Conservation (phyloP, 2,329 filamentous ascomycete species). For the Byssoonygena ceratinophila region DNA sequence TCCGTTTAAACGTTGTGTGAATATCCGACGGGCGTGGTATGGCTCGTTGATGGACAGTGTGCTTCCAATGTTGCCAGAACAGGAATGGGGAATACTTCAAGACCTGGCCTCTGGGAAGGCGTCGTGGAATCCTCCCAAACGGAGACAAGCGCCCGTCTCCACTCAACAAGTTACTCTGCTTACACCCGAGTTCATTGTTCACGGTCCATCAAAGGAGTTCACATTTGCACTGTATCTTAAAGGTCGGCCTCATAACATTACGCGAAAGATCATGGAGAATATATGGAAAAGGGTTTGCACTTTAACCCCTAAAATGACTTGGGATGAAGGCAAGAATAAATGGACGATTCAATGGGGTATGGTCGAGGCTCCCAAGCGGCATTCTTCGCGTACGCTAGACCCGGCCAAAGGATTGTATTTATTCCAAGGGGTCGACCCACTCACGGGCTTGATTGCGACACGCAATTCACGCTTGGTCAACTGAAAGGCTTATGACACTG, state of each 20-base stretch:
- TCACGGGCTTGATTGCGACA: conserved; percentile 7
- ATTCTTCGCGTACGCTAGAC: conserved; percentile 13
- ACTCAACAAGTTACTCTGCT: conserved; percentile 11
- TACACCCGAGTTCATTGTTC: conserved; percentile 25
- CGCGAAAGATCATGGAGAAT: conserved; percentile 30
- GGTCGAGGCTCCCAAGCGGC: not conserved
- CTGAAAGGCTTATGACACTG: not conserved
- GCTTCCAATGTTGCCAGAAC: conserved; percentile 32
- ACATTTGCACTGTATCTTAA: conserved; percentile 27
- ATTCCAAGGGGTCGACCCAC: conserved; percentile 16
- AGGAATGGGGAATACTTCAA: conserved; percentile 28
- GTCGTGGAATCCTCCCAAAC: conserved; percentile 25
- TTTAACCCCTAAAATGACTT: conserved; percentile 25
- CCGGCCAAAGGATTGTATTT: conserved; percentile 9
- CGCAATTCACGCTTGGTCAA: not conserved
- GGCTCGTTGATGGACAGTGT: conserved; percentile 22
- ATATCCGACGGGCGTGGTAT: conserved; percentile 32
- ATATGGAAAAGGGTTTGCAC: conserved; percentile 30
- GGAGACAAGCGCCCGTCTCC: conserved; percentile 18
- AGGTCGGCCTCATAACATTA: conserved; percentile 34
- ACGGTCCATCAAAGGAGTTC: conserved; percentile 29
- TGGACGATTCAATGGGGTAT: conserved; percentile 26
- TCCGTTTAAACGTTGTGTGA: conserved; percentile 25
- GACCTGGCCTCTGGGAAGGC: conserved; percentile 26
- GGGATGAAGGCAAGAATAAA: conserved; percentile 19